Evolutionary conservation across 2,329 filamentous ascomycete genomes (phyloP), one percentile per base, ranked within the genome.

Genomic region (Dactylella cylindrospora): DNA sequence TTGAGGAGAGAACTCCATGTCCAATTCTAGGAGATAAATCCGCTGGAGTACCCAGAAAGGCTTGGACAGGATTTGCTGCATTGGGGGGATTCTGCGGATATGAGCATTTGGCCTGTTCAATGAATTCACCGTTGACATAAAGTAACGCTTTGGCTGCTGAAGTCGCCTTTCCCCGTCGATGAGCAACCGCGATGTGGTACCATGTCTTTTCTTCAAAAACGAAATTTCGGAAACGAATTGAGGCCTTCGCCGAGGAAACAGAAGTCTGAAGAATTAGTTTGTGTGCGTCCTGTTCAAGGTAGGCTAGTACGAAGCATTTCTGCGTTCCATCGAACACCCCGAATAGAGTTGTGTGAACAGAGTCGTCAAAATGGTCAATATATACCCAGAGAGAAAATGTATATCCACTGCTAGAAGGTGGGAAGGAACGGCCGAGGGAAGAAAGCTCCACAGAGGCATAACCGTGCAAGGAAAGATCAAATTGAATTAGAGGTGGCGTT

Each of bases 211-310:
- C 79, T 67, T 84, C 77, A 70, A 98, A 97, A 0, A 79, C 76
- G 8, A 84, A 81, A 2, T 86, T 86, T 72, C 93, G 95, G 78
- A 98, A 98, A 52, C 93, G 83, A 39, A 98, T 88, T 72, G 91
- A 97, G 2, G 93, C 91, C 57, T 86, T 83, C 46, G 83, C 79
- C 6, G 90, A 90, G 46, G 84, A 88, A 62, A 97, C 86, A 13
- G 93, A 96, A 5, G 94, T 97, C 74, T 98, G 93, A 4, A 98
- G 77, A 67, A 98, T 98, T 67, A 98, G 86, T 73, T 95, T 93
- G 62, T 82, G 87, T 1, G 89, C 95, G 71, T 96, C 90, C 70
- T 86, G 90, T 72, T 98, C 94, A 31, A 98, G 78, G 70, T 98
- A 98, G 61, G 90, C 84, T 67, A 98, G 82, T 28, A 98, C 76